phyloP scores from a whole-genome alignment of 768 basidiomycete species.

The Lactarius pseudohatsudake region DNA sequence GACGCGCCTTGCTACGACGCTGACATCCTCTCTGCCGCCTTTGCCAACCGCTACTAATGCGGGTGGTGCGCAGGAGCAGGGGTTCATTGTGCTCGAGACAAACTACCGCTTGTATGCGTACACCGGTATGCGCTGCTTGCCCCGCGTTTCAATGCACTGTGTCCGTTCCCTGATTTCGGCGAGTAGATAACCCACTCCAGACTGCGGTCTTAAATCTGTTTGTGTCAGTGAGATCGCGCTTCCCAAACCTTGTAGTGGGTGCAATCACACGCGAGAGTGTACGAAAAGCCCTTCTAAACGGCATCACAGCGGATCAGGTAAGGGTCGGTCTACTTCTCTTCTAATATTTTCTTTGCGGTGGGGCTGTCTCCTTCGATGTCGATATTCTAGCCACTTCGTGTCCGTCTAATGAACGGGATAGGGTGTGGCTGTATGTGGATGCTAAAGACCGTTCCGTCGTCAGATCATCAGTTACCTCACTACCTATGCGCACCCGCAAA shows the following conservation, averaged over 20 bases:
- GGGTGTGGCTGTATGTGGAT: not conserved
- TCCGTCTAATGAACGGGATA: not conserved
- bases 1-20: constrained; percentile 89
- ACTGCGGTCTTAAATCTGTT: constrained; percentile 96
- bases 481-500: constrained; percentile 95
- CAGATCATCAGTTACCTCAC: constrained; percentile 95
- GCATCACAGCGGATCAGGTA: constrained; percentile 96
- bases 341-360: not conserved
- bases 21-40: constrained; percentile 87
- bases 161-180: constrained; percentile 18
- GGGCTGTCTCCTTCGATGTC: constrained; percentile 4
- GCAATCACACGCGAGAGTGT: constrained; percentile 94
- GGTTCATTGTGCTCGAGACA: constrained; percentile 95
- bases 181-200: constrained; percentile 87
- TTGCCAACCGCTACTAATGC: constrained; percentile 61
- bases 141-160: not conserved
- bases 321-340: constrained; percentile 26
- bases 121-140: constrained; percentile 60
- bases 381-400: not conserved
- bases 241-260: constrained; percentile 96
- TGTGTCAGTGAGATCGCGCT: constrained; percentile 87
- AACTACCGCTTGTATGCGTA: constrained; percentile 99
- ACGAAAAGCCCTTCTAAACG: constrained; percentile 88
- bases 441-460: constrained; percentile 15
- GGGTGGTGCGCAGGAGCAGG: constrained; percentile 64